Evolutionary conservation across 352 stramenopile genomes (phyloP).

Genomic region (Pythium biforme): DNA sequence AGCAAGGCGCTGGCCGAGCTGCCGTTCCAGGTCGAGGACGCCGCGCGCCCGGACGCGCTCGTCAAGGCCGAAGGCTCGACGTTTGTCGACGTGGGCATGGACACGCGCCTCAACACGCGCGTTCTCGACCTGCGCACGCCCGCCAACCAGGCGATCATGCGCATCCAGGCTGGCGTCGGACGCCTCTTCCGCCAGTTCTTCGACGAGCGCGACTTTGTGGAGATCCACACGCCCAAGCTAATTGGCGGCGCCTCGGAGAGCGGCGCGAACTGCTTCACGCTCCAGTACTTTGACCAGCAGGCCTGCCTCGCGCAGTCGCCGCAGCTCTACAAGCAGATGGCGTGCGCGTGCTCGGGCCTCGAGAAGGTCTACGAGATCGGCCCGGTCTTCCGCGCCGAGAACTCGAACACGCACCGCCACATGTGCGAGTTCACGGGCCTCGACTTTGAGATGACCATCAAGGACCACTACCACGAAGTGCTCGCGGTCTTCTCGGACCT

Average conservation of each 20-base stretch:
- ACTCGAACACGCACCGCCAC: conserved; percentile 98
- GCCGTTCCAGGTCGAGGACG: conserved; percentile 95
- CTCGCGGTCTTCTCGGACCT: conserved; percentile 97
- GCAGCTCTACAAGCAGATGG: conserved; percentile 99
- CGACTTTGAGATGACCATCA: conserved; percentile 99
- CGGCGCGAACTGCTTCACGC: conserved; percentile 97
- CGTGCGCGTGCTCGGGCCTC: conserved; percentile 96
- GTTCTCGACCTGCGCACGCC: conserved; percentile 97
- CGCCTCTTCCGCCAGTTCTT: conserved; percentile 98
- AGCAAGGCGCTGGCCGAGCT: conserved; percentile 92
- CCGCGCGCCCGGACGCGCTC: conserved; percentile 84
- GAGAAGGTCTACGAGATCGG: conserved; percentile 99
- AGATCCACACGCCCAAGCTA: conserved; percentile 99
- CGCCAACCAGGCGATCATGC: conserved; percentile 98
- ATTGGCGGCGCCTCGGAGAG: conserved; percentile 96
- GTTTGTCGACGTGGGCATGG: conserved; percentile 85
- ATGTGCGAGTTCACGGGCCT: conserved; percentile 99
- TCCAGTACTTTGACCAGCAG: conserved; percentile 98
- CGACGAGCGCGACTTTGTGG: conserved; percentile 93
- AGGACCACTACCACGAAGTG: conserved; percentile 99
- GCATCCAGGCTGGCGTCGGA: conserved; percentile 96
- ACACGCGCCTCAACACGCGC: conserved; percentile 95
- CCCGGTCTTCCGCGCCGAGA: conserved; percentile 99
- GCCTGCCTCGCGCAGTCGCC: conserved; percentile 96
- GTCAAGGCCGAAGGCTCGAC: conserved; percentile 81